phyloP scores from a whole-genome alignment of 108 stramenopile genomes.

The Cyclotella cryptica region DNA sequence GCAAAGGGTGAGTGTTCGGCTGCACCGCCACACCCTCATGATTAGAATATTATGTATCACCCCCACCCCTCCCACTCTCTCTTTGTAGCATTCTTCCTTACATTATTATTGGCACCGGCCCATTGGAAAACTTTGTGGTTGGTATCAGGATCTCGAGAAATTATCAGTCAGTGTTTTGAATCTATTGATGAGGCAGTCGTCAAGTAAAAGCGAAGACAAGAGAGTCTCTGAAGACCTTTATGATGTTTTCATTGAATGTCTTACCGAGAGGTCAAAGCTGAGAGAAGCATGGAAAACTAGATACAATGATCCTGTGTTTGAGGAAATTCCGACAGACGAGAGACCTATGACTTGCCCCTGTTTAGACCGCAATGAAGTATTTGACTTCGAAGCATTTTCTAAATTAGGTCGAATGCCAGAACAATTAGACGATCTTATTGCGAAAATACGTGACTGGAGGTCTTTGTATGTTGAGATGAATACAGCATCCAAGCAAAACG shows the following conservation, averaged over 20 bases:
- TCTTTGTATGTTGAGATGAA: constrained; percentile 34
- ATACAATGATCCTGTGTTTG: constrained; percentile 45
- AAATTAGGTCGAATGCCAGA: constrained; percentile 15
- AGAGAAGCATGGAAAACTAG: constrained; percentile 38
- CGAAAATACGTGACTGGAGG: constrained; percentile 42
- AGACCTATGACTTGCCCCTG: constrained; percentile 32
- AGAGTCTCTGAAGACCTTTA: constrained; percentile 50
- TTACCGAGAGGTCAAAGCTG: constrained; percentile 36
- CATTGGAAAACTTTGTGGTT: constrained; percentile 36
- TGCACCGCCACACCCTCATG: not conserved
- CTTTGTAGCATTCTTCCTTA: constrained; percentile 53
- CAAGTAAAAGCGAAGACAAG: not conserved
- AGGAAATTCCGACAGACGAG: constrained; percentile 32
- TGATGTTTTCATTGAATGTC: constrained; percentile 58
- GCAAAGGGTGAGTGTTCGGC: constrained; percentile 6
- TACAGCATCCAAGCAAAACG: not conserved
- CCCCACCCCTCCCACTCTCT: no score
- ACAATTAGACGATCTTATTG: constrained; percentile 29
- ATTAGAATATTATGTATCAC: not conserved
- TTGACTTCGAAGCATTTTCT: not conserved
- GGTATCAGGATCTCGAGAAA: constrained; percentile 30
- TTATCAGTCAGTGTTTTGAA: constrained; percentile 5
- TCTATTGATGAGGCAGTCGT: constrained; percentile 4
- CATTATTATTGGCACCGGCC: constrained; percentile 65
- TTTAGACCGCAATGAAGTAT: constrained; percentile 26